Conservation (phyloP, 2,329 filamentous ascomycete species). For the Cercospora brassicicola region DNA sequence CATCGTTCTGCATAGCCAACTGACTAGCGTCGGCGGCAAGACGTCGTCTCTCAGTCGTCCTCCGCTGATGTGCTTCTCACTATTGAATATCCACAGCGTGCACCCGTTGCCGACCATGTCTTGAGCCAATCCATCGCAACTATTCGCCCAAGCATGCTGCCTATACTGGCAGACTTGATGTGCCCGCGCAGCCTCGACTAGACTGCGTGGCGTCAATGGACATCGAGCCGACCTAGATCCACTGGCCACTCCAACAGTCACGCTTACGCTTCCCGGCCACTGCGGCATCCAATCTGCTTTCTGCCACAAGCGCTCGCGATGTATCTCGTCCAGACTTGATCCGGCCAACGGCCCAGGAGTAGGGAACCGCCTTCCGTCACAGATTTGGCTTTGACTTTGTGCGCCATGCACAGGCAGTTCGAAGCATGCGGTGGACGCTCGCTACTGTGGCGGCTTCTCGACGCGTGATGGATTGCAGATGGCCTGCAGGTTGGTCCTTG, state of each 20-base stretch:
- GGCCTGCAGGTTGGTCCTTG: slow-evolving; percentile 19
- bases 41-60: slow-evolving; percentile 9
- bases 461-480: slow-evolving; percentile 12
- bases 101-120: not conserved
- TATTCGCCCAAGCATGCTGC: not conserved
- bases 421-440: slow-evolving; percentile 14
- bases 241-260: not conserved
- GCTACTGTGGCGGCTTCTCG: slow-evolving; percentile 6
- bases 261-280: not conserved
- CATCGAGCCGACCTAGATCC: not conserved
- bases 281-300: slow-evolving; percentile 10
- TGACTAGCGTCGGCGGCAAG: slow-evolving; percentile 12
- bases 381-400: slow-evolving; percentile 5
- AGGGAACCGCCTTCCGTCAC: not conserved
- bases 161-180: not conserved
- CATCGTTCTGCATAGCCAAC: not conserved
- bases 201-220: not conserved
- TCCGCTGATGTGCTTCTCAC: not conserved
- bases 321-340: not conserved
- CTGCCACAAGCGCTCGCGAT: slow-evolving; percentile 16
- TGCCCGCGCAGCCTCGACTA: not conserved
- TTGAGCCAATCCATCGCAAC: not conserved
- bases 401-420: slow-evolving; percentile 4
- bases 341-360: not conserved
- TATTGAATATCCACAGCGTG: not conserved